phyloP scores from a whole-genome alignment of 163 green algal genomes.

The Chlorella variabilis region DNA sequence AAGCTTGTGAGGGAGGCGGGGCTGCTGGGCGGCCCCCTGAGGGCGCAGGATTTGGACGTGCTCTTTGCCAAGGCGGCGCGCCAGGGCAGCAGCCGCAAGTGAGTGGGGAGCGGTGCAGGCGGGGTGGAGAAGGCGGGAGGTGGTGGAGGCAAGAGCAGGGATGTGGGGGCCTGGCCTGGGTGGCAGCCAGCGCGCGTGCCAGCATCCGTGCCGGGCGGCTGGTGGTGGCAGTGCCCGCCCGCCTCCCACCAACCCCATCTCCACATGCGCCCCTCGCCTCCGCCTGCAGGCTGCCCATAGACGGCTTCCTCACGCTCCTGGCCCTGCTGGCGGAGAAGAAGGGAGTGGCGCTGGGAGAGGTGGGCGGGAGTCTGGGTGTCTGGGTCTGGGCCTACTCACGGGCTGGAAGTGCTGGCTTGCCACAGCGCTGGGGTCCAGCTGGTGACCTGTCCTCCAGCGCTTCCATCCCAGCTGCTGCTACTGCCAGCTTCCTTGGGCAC shows the following conservation, averaged over 20 bases:
- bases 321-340: conserved; percentile 12
- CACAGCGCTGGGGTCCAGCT: too few species aligned
- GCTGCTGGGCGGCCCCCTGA: conserved; percentile 11
- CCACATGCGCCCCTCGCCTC: background rate
- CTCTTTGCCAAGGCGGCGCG: conserved; percentile 10
- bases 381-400: too few species aligned
- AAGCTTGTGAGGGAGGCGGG: conserved; percentile 23
- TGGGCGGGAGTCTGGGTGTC: too few species aligned
- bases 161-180: too few species aligned
- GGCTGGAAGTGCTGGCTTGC: too few species aligned
- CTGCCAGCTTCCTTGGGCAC: too few species aligned
- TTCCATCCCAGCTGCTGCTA: too few species aligned
- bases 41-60: conserved; percentile 10
- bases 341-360: background rate
- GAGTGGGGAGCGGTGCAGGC: background rate
- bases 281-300: conserved; percentile 22
- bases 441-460: too few species aligned
- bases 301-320: conserved; percentile 26
- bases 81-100: conserved; percentile 4
- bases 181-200: too few species aligned
- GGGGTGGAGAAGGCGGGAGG: background rate
- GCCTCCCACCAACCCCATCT: background rate
- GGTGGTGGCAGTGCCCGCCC: background rate
- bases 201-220: too few species aligned
- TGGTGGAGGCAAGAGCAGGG: background rate